These are phyloP conservation scores for Volvox carteri DNA, from an alignment of 163 green algal species.

Conservation along the genomic window DNA sequence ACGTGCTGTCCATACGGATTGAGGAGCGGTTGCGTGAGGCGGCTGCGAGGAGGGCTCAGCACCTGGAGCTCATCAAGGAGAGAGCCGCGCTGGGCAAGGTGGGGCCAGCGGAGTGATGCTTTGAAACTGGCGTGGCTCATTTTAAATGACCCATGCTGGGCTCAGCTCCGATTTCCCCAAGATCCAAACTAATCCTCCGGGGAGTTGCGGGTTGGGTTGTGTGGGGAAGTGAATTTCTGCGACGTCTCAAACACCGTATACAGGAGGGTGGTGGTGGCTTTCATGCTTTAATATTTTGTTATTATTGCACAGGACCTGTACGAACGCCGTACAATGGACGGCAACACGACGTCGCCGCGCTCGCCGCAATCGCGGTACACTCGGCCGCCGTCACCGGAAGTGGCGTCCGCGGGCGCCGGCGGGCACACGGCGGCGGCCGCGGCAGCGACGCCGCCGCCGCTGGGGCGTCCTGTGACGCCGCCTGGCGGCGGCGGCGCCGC, in stretches of 20 bases:
- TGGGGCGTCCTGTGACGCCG: background rate
- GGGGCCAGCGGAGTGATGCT: too few species aligned
- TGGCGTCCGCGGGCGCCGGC: background rate
- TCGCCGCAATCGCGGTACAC: constrained; percentile 34
- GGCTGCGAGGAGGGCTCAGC: constrained; percentile 53
- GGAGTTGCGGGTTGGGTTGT: too few species aligned
- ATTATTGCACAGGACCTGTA: constrained; percentile 42
- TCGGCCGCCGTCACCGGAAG: constrained; percentile 32
- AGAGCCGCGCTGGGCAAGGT: constrained; percentile 67
- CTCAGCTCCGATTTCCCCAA: too few species aligned
- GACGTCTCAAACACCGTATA: too few species aligned
- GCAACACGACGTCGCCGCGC: constrained; percentile 8
- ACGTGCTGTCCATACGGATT: constrained; percentile 54
- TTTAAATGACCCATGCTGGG: too few species aligned
- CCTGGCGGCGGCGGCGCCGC: background rate
- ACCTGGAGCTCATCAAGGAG: constrained; percentile 75
- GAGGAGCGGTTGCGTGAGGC: constrained; percentile 71
- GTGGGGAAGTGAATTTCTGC: too few species aligned
- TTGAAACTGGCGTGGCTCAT: too few species aligned
- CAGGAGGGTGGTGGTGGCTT: too few species aligned
- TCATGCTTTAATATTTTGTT: too few species aligned
- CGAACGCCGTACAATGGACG: constrained; percentile 38
- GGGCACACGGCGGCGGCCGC: background rate
- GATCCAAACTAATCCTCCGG: too few species aligned
- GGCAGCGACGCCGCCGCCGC: background rate